These are phyloP conservation scores for Colletotrichum liaoningense DNA, from an alignment of 2,329 filamentous ascomycete genomes.

Conservation along the genomic window DNA sequence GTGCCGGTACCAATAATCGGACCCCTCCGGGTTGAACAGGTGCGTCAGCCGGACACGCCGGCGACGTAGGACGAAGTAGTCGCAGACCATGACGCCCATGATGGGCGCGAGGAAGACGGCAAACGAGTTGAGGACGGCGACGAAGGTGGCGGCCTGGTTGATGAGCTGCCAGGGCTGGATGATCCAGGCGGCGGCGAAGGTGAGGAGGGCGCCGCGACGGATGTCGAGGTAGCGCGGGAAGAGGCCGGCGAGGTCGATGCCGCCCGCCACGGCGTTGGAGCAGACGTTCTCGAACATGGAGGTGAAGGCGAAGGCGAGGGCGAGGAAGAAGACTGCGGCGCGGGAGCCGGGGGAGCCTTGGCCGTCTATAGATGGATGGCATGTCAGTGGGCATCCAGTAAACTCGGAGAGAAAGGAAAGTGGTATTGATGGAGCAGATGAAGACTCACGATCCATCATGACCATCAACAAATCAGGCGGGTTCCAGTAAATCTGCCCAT, in stretches of 20 bases:
- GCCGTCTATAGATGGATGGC: slow-evolving; percentile 39
- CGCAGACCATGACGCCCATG: slow-evolving; percentile 52
- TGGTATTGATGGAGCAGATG: background rate
- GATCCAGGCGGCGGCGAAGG: slow-evolving; percentile 47
- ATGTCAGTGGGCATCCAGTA: background rate
- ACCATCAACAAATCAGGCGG: slow-evolving; percentile 48
- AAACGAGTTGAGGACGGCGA: slow-evolving; percentile 49
- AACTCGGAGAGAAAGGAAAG: background rate
- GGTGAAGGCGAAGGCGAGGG: slow-evolving; percentile 48
- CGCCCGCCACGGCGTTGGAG: slow-evolving; percentile 50
- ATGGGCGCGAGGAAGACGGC: slow-evolving; percentile 52
- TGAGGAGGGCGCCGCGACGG: slow-evolving; percentile 49
- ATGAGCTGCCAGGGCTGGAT: slow-evolving; percentile 53
- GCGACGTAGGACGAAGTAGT: slow-evolving; percentile 46
- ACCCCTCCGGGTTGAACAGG: slow-evolving; percentile 46
- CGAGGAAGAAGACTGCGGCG: slow-evolving; percentile 51
- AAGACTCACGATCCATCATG: slow-evolving; percentile 40
- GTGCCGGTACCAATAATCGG: slow-evolving; percentile 55
- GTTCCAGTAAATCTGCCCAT: slow-evolving; percentile 50
- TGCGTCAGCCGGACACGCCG: slow-evolving; percentile 48
- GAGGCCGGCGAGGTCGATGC: slow-evolving; percentile 52
- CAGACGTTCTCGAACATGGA: slow-evolving; percentile 51
- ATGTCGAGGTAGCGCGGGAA: slow-evolving; percentile 52
- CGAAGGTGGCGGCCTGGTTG: slow-evolving; percentile 48
- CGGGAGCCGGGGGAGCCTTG: slow-evolving; percentile 46